Base-by-base conservation (phyloP, 75 land plant species). In the Cryptomeria japonica region DNA sequence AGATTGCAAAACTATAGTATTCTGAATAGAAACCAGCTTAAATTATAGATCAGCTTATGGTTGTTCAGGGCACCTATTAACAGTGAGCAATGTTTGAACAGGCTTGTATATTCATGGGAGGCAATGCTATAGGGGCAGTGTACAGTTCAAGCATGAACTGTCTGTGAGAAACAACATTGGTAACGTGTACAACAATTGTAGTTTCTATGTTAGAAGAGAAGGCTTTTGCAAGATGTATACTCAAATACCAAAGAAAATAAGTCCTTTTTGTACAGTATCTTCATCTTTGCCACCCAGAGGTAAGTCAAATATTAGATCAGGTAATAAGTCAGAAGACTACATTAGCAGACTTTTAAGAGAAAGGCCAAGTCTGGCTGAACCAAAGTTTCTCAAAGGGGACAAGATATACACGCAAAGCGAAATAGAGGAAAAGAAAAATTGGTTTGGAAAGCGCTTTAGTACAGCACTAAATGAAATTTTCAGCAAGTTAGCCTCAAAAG, bases 281-380 rank as follows among this genome's bases (percentile, higher is more conserved):
- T 39, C 83, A 42, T 80, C 83, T 80, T 80, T 42, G 19, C 37
- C 80, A 77, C 37, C 80, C 15, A 77, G 19, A 42, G 46, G n/a
- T 25, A 80, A 41, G 19, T 39, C 44, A 42, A 46, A 80, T 37
- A 38, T 5, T 41, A 25, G 49, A 36, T 22, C 46, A 80, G 42
- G 2, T 39, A 7, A 80, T 39, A 80, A 38, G n/a, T 38, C 83
- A 22, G 93, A 91, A 15, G 99, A 97, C 90, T 94, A 90, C 55
- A 88, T 95, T 14, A 90, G 93, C 9, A 88, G 89, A 89, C 89
- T 96, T 72, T 89, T 97, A 86, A 93, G 85, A 73, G 93, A 95
- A 72, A 95, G 87, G 15, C 99, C 96, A 16, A 94, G 94, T 92
- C 94, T 92, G 87, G 90, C 93, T 0, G 98, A 95, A 86, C 93